Base-by-base conservation (phyloP, 129 eudicot genomes). In the Calendula officinalis region DNA sequence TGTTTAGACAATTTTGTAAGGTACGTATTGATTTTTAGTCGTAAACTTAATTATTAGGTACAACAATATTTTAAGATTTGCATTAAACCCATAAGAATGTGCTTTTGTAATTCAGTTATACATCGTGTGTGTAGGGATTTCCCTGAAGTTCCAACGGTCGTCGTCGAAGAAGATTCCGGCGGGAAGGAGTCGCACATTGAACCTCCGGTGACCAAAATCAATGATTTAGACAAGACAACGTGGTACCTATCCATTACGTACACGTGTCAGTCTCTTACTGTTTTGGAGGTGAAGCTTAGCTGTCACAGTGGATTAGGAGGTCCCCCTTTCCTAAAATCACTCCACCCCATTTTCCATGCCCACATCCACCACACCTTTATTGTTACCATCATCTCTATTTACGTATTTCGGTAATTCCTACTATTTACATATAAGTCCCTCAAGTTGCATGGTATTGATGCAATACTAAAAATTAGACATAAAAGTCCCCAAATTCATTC, bases 201-300 rank as follows among this genome's bases (percentile, higher is more conserved):
- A 47, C 45, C 54, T 60, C 56, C 63, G 58, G 50, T 45, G 41
- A 27, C 32, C 34, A 12, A 62, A 22, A 64, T 44, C 13, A 56
- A 64, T 56, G 78, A 50, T 56, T n/a, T 33, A 42, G 64, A 67
- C 69, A 60, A 45, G 51, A 61, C 39, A 50, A 68, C 59, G 62
- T 67, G 79, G 63, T 13, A 22, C 37, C 60, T 75, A 75, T 75
- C 69, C 57, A 0, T 41, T 33, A 42, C 69, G 69, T 36, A 67
- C 79, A 75, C 79, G 75, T 68, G 75, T 67, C 79, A 61, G 64
- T 67, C 37, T 50, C 36, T 3, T 34, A 75, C 64, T 15, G 51
- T n/a, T 52, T 60, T 67, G 74, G 57, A 50, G 64, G 79, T 42
- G 58, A 52, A 12, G 75, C 75, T 53, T 78, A 72, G 71, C 75